Conservation (phyloP, 148 eudicot species). For the Euryodendron excelsum region DNA sequence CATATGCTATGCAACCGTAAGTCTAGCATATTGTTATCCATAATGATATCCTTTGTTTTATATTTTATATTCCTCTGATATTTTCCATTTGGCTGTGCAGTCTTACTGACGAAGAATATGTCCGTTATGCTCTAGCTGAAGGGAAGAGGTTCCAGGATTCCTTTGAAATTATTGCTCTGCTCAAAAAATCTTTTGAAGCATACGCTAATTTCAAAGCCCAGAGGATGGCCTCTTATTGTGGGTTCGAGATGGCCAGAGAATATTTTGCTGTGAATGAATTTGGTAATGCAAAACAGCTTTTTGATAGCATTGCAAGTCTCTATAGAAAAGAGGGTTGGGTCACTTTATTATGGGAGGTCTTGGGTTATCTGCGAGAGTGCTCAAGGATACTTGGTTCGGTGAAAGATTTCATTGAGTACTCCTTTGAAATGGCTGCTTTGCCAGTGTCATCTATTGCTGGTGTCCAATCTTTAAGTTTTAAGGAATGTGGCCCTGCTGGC, state of each 20-base stretch:
- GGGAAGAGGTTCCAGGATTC: slow-evolving; percentile 92
- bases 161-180: slow-evolving; percentile 83
- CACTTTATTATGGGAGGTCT: slow-evolving; percentile 79
- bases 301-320: slow-evolving; percentile 60
- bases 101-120: slow-evolving; percentile 82
- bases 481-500: slow-evolving; percentile 89
- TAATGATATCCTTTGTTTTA: slow-evolving; percentile 11
- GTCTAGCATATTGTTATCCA: slow-evolving; percentile 26
- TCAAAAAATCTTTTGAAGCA: slow-evolving; percentile 76
- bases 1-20: slow-evolving; percentile 71
- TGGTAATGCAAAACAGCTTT: slow-evolving; percentile 56
- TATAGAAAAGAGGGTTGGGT: slow-evolving; percentile 93
- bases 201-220: slow-evolving; percentile 58
- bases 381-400: slow-evolving; percentile 57
- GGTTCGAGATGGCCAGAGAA: slow-evolving; percentile 80
- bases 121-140: slow-evolving; percentile 67
- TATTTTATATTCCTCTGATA: not conserved
- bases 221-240: slow-evolving; percentile 81
- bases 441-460: slow-evolving; percentile 51
- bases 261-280: slow-evolving; percentile 55
- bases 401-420: slow-evolving; percentile 82
- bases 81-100: slow-evolving; percentile 42
- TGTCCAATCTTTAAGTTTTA: slow-evolving; percentile 33
- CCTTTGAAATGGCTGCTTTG: slow-evolving; percentile 97
- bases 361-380: slow-evolving; percentile 93